Evolutionary conservation across 2,329 filamentous ascomycete genomes (phyloP).

Genomic region (Pseudocercospora fuligena): DNA sequence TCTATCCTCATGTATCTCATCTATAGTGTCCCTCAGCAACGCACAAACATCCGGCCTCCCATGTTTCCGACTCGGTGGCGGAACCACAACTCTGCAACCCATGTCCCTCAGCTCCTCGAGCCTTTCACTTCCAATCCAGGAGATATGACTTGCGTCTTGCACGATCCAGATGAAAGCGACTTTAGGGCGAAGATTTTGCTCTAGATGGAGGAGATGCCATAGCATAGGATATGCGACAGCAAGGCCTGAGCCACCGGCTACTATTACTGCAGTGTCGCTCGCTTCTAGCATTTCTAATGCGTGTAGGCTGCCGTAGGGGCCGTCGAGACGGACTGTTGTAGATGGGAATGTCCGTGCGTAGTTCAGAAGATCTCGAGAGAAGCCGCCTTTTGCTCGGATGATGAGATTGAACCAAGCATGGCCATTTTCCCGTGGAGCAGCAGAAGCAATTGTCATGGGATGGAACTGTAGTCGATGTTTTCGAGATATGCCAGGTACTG

Average conservation of each 20-base stretch:
- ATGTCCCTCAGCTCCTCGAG: slow-evolving; percentile 55
- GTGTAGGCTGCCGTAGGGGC: slow-evolving; percentile 66
- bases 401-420: slow-evolving; percentile 62
- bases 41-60: slow-evolving; percentile 59
- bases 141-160: slow-evolving; percentile 57
- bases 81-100: slow-evolving; percentile 59
- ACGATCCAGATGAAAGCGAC: slow-evolving; percentile 63
- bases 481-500: slow-evolving; percentile 59
- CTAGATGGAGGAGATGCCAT: slow-evolving; percentile 48
- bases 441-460: slow-evolving; percentile 70
- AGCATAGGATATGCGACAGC: slow-evolving; percentile 67
- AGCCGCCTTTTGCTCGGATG: slow-evolving; percentile 64
- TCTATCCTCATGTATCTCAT: slow-evolving; percentile 35
- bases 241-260: slow-evolving; percentile 69
- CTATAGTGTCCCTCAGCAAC: slow-evolving; percentile 49
- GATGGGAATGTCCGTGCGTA: slow-evolving; percentile 54
- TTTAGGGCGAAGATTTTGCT: neutral
- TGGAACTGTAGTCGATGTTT: slow-evolving; percentile 64
- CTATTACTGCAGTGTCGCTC: slow-evolving; percentile 57
- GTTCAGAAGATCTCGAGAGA: slow-evolving; percentile 60
- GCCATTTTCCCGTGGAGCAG: slow-evolving; percentile 49
- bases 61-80: slow-evolving; percentile 58
- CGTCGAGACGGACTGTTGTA: slow-evolving; percentile 61
- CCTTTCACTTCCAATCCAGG: slow-evolving; percentile 59
- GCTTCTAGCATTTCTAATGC: slow-evolving; percentile 59